Evolutionary conservation across 23 red algal genomes (phyloP), one percentile per base, ranked within the genome.

Genomic region (Agarophyton chilense): DNA sequence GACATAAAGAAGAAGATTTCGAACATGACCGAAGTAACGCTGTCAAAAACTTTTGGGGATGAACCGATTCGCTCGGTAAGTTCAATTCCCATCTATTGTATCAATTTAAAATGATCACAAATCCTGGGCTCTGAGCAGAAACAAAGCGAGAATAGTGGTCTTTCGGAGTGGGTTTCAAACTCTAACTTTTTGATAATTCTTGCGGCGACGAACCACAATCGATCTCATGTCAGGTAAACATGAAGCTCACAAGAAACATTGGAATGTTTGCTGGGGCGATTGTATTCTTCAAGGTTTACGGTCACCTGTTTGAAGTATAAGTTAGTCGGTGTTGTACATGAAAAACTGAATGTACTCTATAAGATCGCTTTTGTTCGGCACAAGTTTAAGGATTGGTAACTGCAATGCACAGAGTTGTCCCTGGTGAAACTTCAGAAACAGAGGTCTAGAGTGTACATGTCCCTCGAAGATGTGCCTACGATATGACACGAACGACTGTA

Each of bases 231-330:
- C 34, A 84, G 80, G 39, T 84, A 49, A 84, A 84, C 61, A 64
- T 84, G 31, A 84, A 84, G 18, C 80, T 84, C 36, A 52, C 80
- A 16, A 84, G 53, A 52, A 84, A 84, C 61, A 25, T 84, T 29
- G 55, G 44, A 25, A 26, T 84, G 43, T 84, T 84, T 19, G 80
- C 54, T 65, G 36, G 54, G 45, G 61, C 55, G 8, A 50, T 66
- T 17, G 61, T 50, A 21, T 68, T 84, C 43, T 84, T 84, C 61
- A 84, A 84, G 29, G 22, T 84, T 44, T 84, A 84, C 6, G 80
- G 80, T 31, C 56, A 84, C 32, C 61, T 70, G 32, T 84, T 84
- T 40, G 80, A 84, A 45, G 80, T 84, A 21, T 84, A 51, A 71
- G 40, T 21, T 6, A 9, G 51, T 18, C 51, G 13, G 4, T 14